These are phyloP conservation scores for Serendipita vermifera DNA, from an alignment of 768 basidiomycete genomes.

Conservation along the genomic window DNA sequence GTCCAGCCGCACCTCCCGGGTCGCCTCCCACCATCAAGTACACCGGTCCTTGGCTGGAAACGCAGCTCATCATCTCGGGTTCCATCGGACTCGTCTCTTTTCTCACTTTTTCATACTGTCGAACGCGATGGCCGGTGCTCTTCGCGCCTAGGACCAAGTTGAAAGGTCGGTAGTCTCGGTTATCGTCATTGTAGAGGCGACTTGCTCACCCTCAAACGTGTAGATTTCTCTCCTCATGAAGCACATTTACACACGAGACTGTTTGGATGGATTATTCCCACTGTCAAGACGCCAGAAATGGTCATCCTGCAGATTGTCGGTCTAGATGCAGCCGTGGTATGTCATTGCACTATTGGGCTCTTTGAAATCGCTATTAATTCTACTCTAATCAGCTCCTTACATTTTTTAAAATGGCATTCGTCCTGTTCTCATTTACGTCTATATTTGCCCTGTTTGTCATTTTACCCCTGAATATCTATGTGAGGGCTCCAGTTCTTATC, in stretches of 20 bases:
- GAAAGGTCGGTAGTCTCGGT: slow-evolving; percentile 49
- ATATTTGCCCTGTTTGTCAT: slow-evolving; percentile 70
- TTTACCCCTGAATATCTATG: slow-evolving; percentile 92
- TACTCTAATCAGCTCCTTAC: slow-evolving; percentile 64
- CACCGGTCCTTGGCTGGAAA: slow-evolving; percentile 84
- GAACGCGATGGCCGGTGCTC: slow-evolving; percentile 76
- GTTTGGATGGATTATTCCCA: slow-evolving; percentile 95
- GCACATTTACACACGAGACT: slow-evolving; percentile 76
- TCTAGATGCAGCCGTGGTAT: slow-evolving; percentile 87
- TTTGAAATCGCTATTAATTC: slow-evolving; percentile 5
- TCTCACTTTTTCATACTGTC: slow-evolving; percentile 75
- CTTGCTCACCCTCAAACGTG: slow-evolving; percentile 11
- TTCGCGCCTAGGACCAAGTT: slow-evolving; percentile 92
- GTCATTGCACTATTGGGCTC: slow-evolving; percentile 22
- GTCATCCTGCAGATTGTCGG: slow-evolving; percentile 93
- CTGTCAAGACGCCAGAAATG: slow-evolving; percentile 79
- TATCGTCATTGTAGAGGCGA: not conserved
- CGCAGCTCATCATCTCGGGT: slow-evolving; percentile 69
- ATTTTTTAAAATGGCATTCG: slow-evolving; percentile 92
- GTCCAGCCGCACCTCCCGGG: slow-evolving; percentile 42
- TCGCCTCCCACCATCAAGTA: slow-evolving; percentile 50
- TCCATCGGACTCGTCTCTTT: slow-evolving; percentile 70
- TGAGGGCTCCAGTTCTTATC: slow-evolving; percentile 26
- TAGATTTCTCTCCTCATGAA: slow-evolving; percentile 89
- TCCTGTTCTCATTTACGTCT: slow-evolving; percentile 78